These are phyloP conservation scores for Thelonectria blattea DNA, from an alignment of 2,329 filamentous ascomycete species.

Conservation along the genomic window DNA sequence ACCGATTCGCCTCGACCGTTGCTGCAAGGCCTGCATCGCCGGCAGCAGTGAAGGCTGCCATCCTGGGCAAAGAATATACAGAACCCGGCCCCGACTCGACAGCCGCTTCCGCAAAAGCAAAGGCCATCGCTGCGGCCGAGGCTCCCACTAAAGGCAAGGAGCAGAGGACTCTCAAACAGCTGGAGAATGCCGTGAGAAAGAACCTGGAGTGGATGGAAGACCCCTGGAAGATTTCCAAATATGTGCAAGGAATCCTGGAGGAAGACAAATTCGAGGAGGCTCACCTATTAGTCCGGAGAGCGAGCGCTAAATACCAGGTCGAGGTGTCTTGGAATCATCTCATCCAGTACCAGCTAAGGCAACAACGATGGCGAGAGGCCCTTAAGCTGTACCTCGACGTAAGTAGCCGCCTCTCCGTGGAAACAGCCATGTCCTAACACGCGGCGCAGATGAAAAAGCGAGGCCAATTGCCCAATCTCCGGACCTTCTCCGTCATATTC, in stretches of 20 bases:
- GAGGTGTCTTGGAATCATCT: conserved; percentile 88
- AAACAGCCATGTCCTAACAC: conserved; percentile 4
- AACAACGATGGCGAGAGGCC: conserved; percentile 66
- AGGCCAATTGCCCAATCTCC: conserved; percentile 76
- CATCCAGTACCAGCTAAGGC: conserved; percentile 72
- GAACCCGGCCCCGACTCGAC: too few species aligned
- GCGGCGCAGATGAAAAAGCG: conserved; percentile 87
- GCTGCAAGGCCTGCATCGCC: neutral
- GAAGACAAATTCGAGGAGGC: conserved; percentile 70
- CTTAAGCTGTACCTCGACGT: conserved; percentile 91
- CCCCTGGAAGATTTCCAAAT: conserved; percentile 73
- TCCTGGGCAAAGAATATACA: neutral
- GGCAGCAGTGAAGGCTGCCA: neutral
- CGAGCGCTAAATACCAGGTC: conserved; percentile 69
- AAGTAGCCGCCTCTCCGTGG: conserved; percentile 30
- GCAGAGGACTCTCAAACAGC: conserved; percentile 35
- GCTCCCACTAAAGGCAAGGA: conserved; percentile 25
- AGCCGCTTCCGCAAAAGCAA: neutral
- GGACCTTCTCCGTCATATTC: conserved; percentile 86
- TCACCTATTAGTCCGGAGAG: conserved; percentile 68
- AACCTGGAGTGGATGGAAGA: conserved; percentile 71
- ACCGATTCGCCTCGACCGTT: conserved; percentile 27
- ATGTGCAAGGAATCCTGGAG: conserved; percentile 66
- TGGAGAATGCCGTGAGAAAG: conserved; percentile 52
- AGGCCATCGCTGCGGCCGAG: conserved; percentile 4